Conservation (phyloP, 495 filamentous ascomycete species). For the Aspergillus panamensis region DNA sequence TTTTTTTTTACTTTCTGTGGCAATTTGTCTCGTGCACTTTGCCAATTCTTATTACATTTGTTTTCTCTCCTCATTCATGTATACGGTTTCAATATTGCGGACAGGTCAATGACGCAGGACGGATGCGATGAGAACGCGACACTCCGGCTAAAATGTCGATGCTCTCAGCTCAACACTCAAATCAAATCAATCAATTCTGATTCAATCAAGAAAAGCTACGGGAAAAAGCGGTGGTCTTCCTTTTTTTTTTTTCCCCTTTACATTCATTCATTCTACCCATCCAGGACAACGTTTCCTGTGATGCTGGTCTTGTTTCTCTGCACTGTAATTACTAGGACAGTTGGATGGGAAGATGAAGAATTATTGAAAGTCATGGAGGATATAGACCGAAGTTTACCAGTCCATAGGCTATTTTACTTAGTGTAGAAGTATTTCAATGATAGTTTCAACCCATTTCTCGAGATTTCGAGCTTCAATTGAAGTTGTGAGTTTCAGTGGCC, state of each 20-base stretch:
- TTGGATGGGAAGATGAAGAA: conserved; percentile 15
- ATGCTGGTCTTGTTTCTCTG: conserved; percentile 20
- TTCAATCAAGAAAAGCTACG: conserved; percentile 18
- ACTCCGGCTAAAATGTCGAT: neutral
- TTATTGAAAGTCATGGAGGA: conserved; percentile 11
- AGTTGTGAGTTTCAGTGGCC: neutral
- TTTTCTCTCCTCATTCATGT: conserved; percentile 8
- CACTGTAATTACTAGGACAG: conserved; percentile 25
- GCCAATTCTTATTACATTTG: conserved; percentile 7
- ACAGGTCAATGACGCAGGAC: conserved; percentile 15
- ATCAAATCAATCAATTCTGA: neutral
- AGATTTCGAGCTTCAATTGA: too few species aligned
- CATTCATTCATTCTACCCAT: conserved; percentile 7
- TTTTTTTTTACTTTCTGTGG: conserved; percentile 6
- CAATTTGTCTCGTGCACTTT: conserved; percentile 3
- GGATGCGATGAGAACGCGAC: conserved; percentile 11
- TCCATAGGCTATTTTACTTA: too few species aligned
- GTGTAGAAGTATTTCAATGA: neutral
- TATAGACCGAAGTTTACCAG: conserved; percentile 19
- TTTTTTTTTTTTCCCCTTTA: conserved; percentile 10
- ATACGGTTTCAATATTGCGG: conserved; percentile 19
- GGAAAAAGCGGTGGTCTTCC: conserved; percentile 17
- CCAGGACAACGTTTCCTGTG: conserved; percentile 7
- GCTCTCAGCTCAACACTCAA: conserved; percentile 6
- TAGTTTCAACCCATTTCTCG: too few species aligned